Evolutionary conservation across 306 rosid species (phyloP).

Genomic region (Echinosophora koreensis): DNA sequence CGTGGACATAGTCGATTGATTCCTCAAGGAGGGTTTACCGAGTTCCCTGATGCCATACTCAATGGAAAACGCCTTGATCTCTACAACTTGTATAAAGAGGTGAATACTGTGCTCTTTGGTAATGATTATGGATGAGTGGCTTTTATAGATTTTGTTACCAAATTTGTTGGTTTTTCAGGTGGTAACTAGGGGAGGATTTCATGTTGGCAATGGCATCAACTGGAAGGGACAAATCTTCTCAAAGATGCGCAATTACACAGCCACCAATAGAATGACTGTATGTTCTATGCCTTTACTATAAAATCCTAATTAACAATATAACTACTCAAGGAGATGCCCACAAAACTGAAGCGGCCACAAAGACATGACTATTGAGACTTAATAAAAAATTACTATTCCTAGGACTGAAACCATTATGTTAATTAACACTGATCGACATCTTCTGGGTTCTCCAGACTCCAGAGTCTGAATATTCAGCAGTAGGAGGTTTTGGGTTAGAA

Average conservation of each 20-base stretch:
- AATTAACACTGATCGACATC: not conserved
- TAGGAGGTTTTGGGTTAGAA: not conserved
- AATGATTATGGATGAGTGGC: constrained; percentile 14
- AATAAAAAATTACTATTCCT: not conserved
- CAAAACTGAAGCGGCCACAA: not conserved
- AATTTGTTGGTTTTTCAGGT: constrained; percentile 63
- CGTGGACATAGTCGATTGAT: constrained; percentile 91
- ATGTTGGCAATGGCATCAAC: constrained; percentile 99
- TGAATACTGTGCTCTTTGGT: constrained; percentile 39
- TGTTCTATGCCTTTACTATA: constrained; percentile 43
- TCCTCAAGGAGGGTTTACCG: constrained; percentile 92
- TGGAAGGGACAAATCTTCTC: constrained; percentile 99
- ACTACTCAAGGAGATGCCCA: not conserved
- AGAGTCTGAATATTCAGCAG: not conserved
- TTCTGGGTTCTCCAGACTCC: not conserved
- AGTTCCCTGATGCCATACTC: constrained; percentile 99
- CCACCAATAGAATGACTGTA: constrained; percentile 99
- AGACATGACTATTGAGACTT: not conserved
- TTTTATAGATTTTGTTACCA: constrained; percentile 33
- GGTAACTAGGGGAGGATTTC: constrained; percentile 99
- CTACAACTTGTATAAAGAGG: constrained; percentile 98
- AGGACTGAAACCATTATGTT: not conserved
- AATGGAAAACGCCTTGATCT: constrained; percentile 99
- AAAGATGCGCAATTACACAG: constrained; percentile 96
- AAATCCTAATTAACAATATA: not conserved